Percentiles rank a stretch among this genome's conserved stretches.
Conservation (phyloP, 2,329 filamentous ascomycete species). For the Aureobasidium musti region DNA sequence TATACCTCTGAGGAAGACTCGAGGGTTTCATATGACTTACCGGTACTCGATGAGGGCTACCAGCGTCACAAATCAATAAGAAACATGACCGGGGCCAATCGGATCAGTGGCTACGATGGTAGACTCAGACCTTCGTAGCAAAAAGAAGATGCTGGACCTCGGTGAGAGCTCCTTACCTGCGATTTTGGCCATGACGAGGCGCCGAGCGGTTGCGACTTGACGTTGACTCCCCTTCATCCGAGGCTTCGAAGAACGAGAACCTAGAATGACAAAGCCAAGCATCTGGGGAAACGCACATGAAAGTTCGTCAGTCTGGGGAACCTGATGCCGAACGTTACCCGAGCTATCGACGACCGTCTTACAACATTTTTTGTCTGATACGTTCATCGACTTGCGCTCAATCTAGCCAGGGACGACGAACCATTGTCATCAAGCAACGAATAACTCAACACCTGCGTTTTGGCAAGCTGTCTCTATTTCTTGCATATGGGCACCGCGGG, state of each 20-base stretch:
- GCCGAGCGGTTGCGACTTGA: constrained; percentile 13
- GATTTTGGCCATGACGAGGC: constrained; percentile 16
- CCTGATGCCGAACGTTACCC: constrained; percentile 17
- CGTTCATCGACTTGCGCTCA: too few relatives aligned
- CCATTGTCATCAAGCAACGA: too few relatives aligned
- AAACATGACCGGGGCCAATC: constrained; percentile 20
- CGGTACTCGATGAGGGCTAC: constrained; percentile 20
- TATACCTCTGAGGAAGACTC: constrained; percentile 10
- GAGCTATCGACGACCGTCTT: neutral
- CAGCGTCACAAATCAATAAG: constrained; percentile 15
- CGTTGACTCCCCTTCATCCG: constrained; percentile 28
- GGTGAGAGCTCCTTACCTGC: constrained; percentile 20
- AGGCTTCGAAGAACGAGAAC: constrained; percentile 16
- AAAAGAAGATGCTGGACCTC: neutral
- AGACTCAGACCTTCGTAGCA: neutral
- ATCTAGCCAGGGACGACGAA: too few relatives aligned
- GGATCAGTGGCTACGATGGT: constrained; percentile 16
- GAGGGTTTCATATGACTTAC: constrained; percentile 19
- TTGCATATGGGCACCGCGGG: too few relatives aligned
- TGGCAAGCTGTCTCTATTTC: too few relatives aligned
- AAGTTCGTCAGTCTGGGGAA: neutral
- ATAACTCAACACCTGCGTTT: too few relatives aligned
- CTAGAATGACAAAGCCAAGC: constrained; percentile 10
- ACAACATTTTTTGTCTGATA: neutral
- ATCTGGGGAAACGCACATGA: constrained; percentile 22